These are phyloP conservation scores for Boletus reticulatus DNA, from an alignment of 768 basidiomycete genomes.

Conservation along the genomic window DNA sequence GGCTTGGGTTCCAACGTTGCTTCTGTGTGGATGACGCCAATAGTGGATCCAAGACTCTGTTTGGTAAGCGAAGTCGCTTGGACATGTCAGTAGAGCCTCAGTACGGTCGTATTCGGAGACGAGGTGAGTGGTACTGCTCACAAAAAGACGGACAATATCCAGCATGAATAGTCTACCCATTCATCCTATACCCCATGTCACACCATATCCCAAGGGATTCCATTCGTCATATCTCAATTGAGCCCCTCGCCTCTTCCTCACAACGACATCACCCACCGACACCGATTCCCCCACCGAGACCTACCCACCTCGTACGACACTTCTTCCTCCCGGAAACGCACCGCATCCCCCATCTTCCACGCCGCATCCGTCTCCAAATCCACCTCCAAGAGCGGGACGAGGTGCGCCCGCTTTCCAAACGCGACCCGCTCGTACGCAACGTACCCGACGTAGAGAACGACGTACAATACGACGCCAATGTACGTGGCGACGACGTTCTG, in stretches of 20 bases:
- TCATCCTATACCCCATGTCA: no score
- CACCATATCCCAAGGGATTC: no score
- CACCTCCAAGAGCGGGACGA: conserved; percentile 42
- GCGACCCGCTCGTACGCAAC: conserved; percentile 37
- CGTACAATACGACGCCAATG: conserved; percentile 48
- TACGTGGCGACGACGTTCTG: conserved; percentile 58
- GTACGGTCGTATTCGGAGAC: background rate
- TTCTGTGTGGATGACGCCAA: no score
- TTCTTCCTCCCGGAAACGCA: conserved; percentile 34
- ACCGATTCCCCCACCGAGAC: background rate
- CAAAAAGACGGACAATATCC: no score
- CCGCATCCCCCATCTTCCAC: conserved; percentile 48
- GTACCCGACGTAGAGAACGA: conserved; percentile 46
- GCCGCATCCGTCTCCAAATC: conserved; percentile 56
- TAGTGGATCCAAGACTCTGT: no score
- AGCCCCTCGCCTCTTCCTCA: background rate
- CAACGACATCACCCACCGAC: background rate
- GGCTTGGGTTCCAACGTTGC: no score
- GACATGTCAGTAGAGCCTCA: background rate
- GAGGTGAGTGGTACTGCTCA: background rate
- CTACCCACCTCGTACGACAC: background rate
- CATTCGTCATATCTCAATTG: no score
- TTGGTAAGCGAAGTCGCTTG: no score
- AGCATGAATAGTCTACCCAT: no score
- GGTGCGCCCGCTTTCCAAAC: conserved; percentile 31